Base-by-base conservation (phyloP, 352 stramenopile species). In the Pythium guiyangense region DNA sequence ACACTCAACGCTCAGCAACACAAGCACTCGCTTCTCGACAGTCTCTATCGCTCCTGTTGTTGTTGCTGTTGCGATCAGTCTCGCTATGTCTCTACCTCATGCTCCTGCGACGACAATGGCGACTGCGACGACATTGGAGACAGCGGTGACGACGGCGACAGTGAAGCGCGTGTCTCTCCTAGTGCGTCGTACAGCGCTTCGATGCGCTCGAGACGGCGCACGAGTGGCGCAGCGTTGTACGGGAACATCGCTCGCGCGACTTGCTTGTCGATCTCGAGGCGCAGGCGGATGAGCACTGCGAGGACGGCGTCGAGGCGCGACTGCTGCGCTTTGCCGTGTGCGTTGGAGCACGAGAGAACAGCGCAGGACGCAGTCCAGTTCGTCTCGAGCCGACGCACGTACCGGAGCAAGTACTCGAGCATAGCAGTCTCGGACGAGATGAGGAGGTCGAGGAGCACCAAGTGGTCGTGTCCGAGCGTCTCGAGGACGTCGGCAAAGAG, bases 341-440 rank as follows among this genome's bases (percentile, higher is more conserved):
- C 18, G 34, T 15, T 34, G 4, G 20, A n/a, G 14, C 14, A 18
- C 0, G 63, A n/a, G 31, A 86, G 62, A 15, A 60, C 60, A 27
- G 37, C 29, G 42, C 62, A 63, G 34, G 66, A 74, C 6, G 37
- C 44, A 1, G 35, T 40, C 77, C 79, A 91, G 6, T 55, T 52
- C 11, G 20, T 25, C 11, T 25, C 58, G 18, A 83, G 53, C 31
- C 59, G 58, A 3, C 81, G 78, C 10, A 88, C 50, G 49, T 88
- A 87, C 35, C 63, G 70, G 54, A 87, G 57, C 5, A 81, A 57
- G 49, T 85, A 91, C 51, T 83, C 67, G 3, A 91, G 68, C 73
- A 85, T 88, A 46, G 54, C 39, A 4, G 81, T 91, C 67, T 91
- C 81, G n/a, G 80, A 84, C 31, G 81, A 89, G 1, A 73, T 79